Conservation (phyloP, 1,284 basidiomycete genomes). For the Anthracocystis walkeri region DNA sequence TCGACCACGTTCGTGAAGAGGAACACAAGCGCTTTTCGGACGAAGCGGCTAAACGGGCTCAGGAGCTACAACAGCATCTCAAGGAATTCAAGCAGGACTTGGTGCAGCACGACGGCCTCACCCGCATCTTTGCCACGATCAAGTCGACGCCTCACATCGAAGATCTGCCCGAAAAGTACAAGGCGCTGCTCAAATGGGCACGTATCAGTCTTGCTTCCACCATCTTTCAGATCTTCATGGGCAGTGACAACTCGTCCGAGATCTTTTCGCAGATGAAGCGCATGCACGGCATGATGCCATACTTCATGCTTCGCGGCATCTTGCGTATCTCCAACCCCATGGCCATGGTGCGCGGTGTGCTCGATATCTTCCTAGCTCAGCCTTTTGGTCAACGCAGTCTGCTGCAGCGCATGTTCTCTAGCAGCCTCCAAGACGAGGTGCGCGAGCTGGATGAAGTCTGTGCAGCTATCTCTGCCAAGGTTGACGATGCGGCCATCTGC, state of each 20-base stretch:
- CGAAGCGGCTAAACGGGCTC: conserved; percentile 87
- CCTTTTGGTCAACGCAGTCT: conserved; percentile 94
- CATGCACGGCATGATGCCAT: conserved; percentile 96
- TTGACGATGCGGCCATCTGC: conserved; percentile 87
- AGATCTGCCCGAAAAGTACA: conserved; percentile 85
- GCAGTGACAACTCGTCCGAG: conserved; percentile 91
- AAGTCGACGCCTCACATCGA: conserved; percentile 82
- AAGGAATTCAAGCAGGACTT: conserved; percentile 91
- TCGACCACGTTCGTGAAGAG: conserved; percentile 88
- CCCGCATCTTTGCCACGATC: conserved; percentile 86
- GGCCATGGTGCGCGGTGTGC: conserved; percentile 88
- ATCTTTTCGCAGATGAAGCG: conserved; percentile 88
- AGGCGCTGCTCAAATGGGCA: conserved; percentile 93
- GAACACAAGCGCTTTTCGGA: conserved; percentile 85
- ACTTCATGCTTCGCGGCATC: conserved; percentile 92
- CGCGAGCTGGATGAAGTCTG: conserved; percentile 86
- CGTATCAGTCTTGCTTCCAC: conserved; percentile 88
- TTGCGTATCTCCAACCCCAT: conserved; percentile 95
- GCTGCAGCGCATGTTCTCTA: conserved; percentile 86
- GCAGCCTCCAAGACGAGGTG: conserved; percentile 88
- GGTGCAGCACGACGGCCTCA: conserved; percentile 80
- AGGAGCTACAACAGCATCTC: conserved; percentile 85
- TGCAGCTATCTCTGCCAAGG: conserved; percentile 83
- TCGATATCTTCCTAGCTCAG: conserved; percentile 97
- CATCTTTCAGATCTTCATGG: conserved; percentile 93